Base-by-base conservation (phyloP, 495 filamentous ascomycete genomes). In the Podospora bellae-mahoneyi region DNA sequence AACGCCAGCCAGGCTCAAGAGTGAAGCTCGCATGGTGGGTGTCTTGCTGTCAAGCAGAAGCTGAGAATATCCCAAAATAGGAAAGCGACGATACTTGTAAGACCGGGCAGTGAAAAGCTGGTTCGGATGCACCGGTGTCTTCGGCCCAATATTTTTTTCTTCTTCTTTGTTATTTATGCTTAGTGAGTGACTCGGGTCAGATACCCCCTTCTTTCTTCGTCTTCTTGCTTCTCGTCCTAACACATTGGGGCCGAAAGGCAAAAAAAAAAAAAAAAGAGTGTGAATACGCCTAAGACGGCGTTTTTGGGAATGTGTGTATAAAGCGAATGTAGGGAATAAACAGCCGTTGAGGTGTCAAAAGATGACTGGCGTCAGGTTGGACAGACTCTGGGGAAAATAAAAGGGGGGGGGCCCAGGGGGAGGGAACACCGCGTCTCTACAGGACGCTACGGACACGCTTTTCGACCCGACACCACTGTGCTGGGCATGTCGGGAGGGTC, bases 161-260 rank as follows among this genome's bases (percentile, higher is more conserved):
- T 54, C 23, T 58, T 58, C 23, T 4, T 60, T 34, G 34, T 62
- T 15, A 39, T 26, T 27, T 62, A 20, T 67, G 65, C 67, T 66
- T 68, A 76, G 62, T 28, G 74, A 76, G 69, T 65, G 74, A 75
- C 73, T 72, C 19, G 64, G 71, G 73, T 75, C 58, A 60, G 71
- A 71, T 64, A 18, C 20, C 54, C 20, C 32, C 18, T 10, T 44
- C 28, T 67, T 34, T 34, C 57, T 71, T 20, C 62, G 65, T 34
- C 64, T 6, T 48, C 64, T 5, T 48, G 39, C 39, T 48, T 32
- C 9, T 48, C 62, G 32, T 64, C 63, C 60, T 62, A 68, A 64
- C 63, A 60, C 60, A 64, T 23, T 44, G 62, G 44, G 5, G 62
- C 3, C 54, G 54, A 3, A 23, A 54, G 2, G 27, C 59, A 62